Percentiles rank a stretch among this genome's conserved stretches.
These are phyloP conservation scores for Cryptosporidium viatorum DNA, from an alignment of 169 alveolate species.

Conservation along the genomic window DNA sequence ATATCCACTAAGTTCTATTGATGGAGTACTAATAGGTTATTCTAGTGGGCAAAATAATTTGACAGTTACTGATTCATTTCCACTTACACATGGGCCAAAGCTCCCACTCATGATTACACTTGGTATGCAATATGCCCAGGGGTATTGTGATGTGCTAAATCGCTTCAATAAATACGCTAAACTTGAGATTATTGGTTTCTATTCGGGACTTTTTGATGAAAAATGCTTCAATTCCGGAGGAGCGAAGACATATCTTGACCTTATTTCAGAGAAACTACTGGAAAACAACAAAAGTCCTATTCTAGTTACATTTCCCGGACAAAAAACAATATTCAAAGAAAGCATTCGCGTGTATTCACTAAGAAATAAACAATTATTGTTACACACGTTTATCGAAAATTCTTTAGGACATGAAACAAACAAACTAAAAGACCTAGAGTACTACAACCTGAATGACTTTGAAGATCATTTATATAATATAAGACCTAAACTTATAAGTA, in stretches of 20 bases:
- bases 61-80: constrained; percentile 19
- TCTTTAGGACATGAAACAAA: neutral
- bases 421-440: neutral
- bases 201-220: neutral
- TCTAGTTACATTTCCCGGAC: neutral
- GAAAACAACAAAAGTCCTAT: neutral
- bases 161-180: neutral
- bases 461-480: constrained; percentile 42
- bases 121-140: constrained; percentile 32
- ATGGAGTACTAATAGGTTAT: constrained; percentile 53
- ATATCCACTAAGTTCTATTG: constrained; percentile 17
- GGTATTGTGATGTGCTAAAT: constrained; percentile 10
- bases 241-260: neutral
- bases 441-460: neutral
- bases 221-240: neutral
- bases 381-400: neutral
- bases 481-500: neutral
- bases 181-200: constrained; percentile 37
- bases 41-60: neutral
- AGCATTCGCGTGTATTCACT: neutral
- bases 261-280: constrained; percentile 22
- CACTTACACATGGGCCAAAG: constrained; percentile 54
- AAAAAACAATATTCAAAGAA: neutral
- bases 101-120: constrained; percentile 13
- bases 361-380: neutral